These are phyloP conservation scores for Trifolium repens DNA, from an alignment of 306 rosid genomes.

Conservation along the genomic window DNA sequence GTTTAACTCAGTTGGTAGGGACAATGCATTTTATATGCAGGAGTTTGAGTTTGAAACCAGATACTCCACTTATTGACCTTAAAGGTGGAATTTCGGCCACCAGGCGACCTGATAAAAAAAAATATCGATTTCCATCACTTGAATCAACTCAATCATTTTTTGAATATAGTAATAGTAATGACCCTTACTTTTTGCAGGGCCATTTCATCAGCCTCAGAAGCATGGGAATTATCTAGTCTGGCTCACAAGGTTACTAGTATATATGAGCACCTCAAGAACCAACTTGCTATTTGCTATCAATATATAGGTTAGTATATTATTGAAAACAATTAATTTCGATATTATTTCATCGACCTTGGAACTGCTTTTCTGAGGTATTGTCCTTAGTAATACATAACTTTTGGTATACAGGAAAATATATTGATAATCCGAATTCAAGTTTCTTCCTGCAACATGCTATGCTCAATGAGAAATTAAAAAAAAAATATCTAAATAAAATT, in stretches of 20 bases:
- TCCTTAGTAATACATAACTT: neutral
- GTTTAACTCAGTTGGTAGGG: too few species aligned
- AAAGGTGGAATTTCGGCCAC: too few species aligned
- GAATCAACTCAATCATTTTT: neutral
- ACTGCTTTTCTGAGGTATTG: neutral
- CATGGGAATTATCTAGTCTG: slow-evolving; percentile 78
- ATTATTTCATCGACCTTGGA: neutral
- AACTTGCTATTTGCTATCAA: slow-evolving; percentile 58
- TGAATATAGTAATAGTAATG: neutral
- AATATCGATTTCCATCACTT: neutral
- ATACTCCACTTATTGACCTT: too few species aligned
- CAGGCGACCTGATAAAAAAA: neutral
- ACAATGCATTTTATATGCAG: too few species aligned
- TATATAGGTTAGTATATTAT: slow-evolving; percentile 57
- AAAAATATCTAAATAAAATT: neutral
- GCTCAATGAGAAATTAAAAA: neutral
- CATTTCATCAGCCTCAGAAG: slow-evolving; percentile 60
- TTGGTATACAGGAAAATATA: neutral
- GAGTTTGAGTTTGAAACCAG: too few species aligned
- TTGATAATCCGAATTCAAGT: slow-evolving; percentile 3
- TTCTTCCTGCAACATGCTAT: neutral
- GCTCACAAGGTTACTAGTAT: slow-evolving; percentile 75
- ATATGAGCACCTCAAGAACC: slow-evolving; percentile 63
- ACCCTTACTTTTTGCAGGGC: slow-evolving; percentile 50
- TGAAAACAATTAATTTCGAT: neutral